Base-by-base conservation (phyloP, 2,329 filamentous ascomycete genomes). In the Monascus ruber region DNA sequence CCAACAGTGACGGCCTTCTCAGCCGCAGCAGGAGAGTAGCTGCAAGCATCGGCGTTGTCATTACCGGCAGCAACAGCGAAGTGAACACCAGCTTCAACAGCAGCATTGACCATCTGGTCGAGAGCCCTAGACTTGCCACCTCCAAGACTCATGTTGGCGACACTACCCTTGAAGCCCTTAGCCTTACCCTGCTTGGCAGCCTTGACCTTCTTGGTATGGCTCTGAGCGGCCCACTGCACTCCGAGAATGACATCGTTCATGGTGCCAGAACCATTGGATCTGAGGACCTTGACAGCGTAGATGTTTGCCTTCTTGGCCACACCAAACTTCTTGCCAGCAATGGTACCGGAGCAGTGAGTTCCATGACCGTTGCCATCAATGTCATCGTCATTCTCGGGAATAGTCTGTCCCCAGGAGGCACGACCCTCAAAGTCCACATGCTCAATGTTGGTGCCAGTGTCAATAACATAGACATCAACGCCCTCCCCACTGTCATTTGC, bases 211-310 rank as follows among this genome's bases (percentile, higher is more conserved):
- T 85, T 76, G 37, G 76, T 57, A 69, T 98, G 93, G 52, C 77
- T 69, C 58, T 80, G 76, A 51, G 86, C 88, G 56, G 91, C 91
- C 71, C 78, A 96, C 70, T 98, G 89, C 47, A 98, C 91, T 64
- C 91, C 91, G 73, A 94, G 94, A 60, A 98, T 86, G 53, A 98
- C 91, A 61, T 98, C 91, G 42, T 88, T 88, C 93, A 98, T 98
- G 63, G 86, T 88, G 56, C 91, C 91, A 36, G 89, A 95, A 56
- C 91, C 91, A 68, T 94, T 98, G 55, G 89, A 95, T 63, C 83
- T 80, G 54, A 98, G 83, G 32, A 98, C 91, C 81, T 98, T 98
- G 74, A 98, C 88, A 49, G 91, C 91, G 59, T 93, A 88, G 65
- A 98, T 74, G 54, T 85, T 80, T 60, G 93, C 91, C 79, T 96